These are phyloP conservation scores for Trametes maxima DNA, from an alignment of 768 basidiomycete genomes.

Conservation along the genomic window DNA sequence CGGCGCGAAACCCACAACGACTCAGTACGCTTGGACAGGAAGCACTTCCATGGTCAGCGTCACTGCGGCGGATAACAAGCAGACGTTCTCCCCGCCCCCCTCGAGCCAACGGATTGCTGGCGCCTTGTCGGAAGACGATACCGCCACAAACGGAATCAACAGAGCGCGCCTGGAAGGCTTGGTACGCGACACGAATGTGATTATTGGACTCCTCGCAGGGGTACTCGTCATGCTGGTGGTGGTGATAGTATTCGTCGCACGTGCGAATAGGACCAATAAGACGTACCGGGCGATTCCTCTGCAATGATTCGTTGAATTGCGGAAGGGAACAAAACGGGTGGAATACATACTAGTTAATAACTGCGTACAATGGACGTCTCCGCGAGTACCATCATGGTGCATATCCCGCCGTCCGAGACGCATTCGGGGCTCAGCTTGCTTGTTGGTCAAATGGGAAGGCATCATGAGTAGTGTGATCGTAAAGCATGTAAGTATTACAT, in stretches of 20 bases:
- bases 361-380: neutral
- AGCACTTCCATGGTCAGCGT: neutral
- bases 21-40: neutral
- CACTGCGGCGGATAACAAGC: constrained; percentile 1
- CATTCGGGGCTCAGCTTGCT: too few relatives aligned
- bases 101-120: neutral
- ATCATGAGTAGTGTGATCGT: neutral
- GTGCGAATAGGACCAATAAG: neutral
- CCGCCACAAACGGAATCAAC: too few relatives aligned
- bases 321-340: neutral
- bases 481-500: neutral
- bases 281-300: constrained; percentile 3
- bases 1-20: neutral
- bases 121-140: too few relatives aligned
- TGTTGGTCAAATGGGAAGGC: neutral
- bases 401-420: too few relatives aligned
- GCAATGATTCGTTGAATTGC: neutral
- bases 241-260: neutral
- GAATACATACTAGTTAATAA: too few relatives aligned
- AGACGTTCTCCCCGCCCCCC: neutral
- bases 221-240: constrained; percentile 10
- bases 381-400: too few relatives aligned
- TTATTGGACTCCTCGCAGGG: constrained; percentile 13
- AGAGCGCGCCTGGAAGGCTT: neutral
- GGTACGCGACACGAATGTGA: constrained; percentile 9